Percentiles rank a stretch among this genome's conserved stretches.
phyloP scores from a whole-genome alignment of 805 yeast species.

The Barnettozyma californica region DNA sequence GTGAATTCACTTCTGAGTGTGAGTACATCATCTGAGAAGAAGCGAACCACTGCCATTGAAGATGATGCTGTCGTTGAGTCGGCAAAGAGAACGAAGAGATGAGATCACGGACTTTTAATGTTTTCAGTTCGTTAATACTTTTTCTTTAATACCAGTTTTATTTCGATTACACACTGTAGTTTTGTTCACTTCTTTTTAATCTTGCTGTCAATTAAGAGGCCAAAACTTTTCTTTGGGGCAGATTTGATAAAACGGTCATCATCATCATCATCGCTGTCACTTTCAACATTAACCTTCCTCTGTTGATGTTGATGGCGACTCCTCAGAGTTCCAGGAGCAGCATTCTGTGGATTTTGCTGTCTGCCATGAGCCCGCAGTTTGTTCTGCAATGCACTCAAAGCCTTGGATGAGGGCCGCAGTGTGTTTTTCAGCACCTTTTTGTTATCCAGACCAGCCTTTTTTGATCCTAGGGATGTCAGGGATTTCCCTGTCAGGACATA shows the following conservation, averaged over 20 bases:
- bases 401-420: constrained; percentile 16
- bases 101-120: not conserved
- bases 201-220: constrained; percentile 18
- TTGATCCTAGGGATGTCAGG: constrained; percentile 12
- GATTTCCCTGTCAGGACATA: constrained; percentile 23
- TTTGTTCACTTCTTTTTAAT: constrained; percentile 12
- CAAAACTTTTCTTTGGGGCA: constrained; percentile 19
- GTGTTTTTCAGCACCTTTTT: constrained; percentile 5
- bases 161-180: not conserved
- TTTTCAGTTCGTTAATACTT: not conserved
- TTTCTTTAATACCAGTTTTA: not conserved
- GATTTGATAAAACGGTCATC: constrained; percentile 20
- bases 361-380: constrained; percentile 18
- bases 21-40: not conserved
- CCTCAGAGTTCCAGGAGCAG: not conserved
- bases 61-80: not conserved
- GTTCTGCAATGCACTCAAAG: constrained; percentile 21
- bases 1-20: not conserved
- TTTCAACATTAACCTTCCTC: not conserved
- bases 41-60: not conserved
- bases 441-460: constrained; percentile 8
- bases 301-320: not conserved
- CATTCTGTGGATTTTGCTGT: constrained; percentile 2
- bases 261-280: constrained; percentile 14
- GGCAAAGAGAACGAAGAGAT: not conserved